These are phyloP conservation scores for Coix lacrymajobi DNA, from an alignment of 176 grass and related monocot genomes.

Conservation along the genomic window DNA sequence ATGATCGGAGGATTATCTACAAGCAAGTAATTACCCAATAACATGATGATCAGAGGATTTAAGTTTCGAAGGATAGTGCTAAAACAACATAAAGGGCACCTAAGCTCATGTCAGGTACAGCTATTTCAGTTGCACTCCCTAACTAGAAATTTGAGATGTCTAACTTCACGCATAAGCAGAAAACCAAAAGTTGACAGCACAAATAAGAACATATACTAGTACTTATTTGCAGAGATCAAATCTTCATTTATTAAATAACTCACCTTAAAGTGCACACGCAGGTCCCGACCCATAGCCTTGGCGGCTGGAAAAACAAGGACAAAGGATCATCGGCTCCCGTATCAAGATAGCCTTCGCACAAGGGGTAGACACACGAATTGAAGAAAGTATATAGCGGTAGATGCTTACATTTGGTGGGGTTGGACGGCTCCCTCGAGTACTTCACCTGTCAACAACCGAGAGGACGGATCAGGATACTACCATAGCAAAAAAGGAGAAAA, in stretches of 20 bases:
- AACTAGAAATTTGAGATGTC: not conserved
- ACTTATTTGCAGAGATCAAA: not conserved
- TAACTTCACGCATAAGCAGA: not conserved
- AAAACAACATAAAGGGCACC: not conserved
- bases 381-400: not conserved
- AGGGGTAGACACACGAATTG: not conserved
- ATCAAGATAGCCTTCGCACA: not conserved
- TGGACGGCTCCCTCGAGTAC: conserved; percentile 65
- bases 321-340: not conserved
- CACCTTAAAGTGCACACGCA: conserved; percentile 95
- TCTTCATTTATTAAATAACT: not conserved
- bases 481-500: not conserved
- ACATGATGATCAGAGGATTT: too few species aligned
- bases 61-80: too few species aligned
- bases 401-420: conserved; percentile 76
- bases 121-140: too few species aligned
- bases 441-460: conserved; percentile 43
- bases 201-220: not conserved
- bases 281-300: conserved; percentile 87
- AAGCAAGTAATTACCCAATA: too few species aligned
- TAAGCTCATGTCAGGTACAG: not conserved
- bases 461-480: not conserved
- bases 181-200: not conserved
- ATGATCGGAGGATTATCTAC: too few species aligned
- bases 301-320: conserved; percentile 36